Percentiles rank a stretch among this genome's conserved stretches.
Conservation (phyloP, 2,329 filamentous ascomycete species). For the Decorospora gaudefroyi region DNA sequence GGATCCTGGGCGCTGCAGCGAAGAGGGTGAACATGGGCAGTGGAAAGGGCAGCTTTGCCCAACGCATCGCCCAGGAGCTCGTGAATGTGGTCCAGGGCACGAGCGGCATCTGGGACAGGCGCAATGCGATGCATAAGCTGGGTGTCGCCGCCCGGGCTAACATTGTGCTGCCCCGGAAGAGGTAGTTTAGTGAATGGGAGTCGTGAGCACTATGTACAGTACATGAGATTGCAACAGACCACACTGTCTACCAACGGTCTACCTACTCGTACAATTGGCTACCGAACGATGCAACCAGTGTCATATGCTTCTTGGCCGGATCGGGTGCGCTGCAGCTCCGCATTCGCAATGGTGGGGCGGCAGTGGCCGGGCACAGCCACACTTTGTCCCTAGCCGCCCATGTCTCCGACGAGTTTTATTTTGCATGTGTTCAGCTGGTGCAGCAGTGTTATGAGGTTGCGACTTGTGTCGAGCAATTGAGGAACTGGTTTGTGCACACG, state of each 20-base stretch:
- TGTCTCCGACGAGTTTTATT: not conserved
- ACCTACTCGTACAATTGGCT: not conserved
- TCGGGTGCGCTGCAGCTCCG: slow-evolving; percentile 15
- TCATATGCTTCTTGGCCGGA: slow-evolving; percentile 1
- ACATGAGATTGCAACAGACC: not conserved
- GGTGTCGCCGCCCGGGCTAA: slow-evolving; percentile 81
- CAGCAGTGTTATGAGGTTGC: too few relatives aligned
- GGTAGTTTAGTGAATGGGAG: slow-evolving; percentile 18
- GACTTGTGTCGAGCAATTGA: too few relatives aligned
- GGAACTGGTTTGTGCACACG: too few relatives aligned
- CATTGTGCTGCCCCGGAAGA: slow-evolving; percentile 48
- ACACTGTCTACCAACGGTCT: not conserved
- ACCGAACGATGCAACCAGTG: slow-evolving; percentile 5
- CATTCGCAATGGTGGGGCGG: slow-evolving; percentile 11
- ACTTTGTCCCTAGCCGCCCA: slow-evolving; percentile 15
- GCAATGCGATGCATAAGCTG: slow-evolving; percentile 76
- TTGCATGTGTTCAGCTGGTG: too few relatives aligned
- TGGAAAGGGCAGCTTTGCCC: slow-evolving; percentile 72
- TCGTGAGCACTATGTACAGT: slow-evolving; percentile 10
- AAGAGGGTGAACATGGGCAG: slow-evolving; percentile 76
- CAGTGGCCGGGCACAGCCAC: slow-evolving; percentile 29
- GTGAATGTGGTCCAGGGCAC: slow-evolving; percentile 85
- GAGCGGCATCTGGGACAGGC: slow-evolving; percentile 82
- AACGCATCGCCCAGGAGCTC: slow-evolving; percentile 82
- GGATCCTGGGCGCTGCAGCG: slow-evolving; percentile 84